Base-by-base conservation (phyloP, 768 basidiomycete species). In the Antrodiella citrinella region DNA sequence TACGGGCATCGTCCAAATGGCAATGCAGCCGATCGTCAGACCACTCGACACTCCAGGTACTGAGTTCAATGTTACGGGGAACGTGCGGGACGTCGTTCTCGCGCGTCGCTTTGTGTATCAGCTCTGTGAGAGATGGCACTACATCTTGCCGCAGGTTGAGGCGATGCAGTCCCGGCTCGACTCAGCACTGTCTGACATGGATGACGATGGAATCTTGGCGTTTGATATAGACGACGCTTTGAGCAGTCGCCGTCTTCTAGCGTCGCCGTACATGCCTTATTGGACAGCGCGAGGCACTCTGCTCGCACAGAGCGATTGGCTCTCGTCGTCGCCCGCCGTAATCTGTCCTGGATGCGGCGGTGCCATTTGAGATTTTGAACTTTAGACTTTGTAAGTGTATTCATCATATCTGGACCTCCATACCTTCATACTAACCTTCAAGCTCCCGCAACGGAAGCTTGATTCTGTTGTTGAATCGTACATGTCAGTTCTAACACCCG, bases 41-140 rank as follows among this genome's bases (percentile, higher is more conserved):
- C 41, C 41, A 9, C 7, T 9, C 19, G 9, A 7, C 7, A 35
- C 25, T 2, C 13, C 15, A 4, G 52, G 49, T 5, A n/a, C 23
- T 35, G 39, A 25, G 12, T 35, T 35, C 15, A 49, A 42, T 23
- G 19, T 30, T 9, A 21, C 25, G 24, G 52, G 52, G 3, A 54
- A 54, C 38, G 20, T 49, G 30, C 12, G 23, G 18, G 52, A 54
- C 39, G 49, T 54, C 12, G 44, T 54, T 12, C 39, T 54, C 24
- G 52, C 52, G 43, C 43, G 52, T 2, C 43, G 49, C 19, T 21
- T 54, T 12, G 26, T 49, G 2, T 54, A 42, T 20, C 52, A 54
- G 48, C 20, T 15, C 5, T 48, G 49, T 19, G 44, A 50, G 4
- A 44, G 48, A n/a, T 26, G 49, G 15, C 30, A 35, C 30, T 7